Percentiles rank a stretch among this genome's conserved stretches.
Conservation (phyloP, 768 basidiomycete genomes). For the Amanita pseudoporphyria region DNA sequence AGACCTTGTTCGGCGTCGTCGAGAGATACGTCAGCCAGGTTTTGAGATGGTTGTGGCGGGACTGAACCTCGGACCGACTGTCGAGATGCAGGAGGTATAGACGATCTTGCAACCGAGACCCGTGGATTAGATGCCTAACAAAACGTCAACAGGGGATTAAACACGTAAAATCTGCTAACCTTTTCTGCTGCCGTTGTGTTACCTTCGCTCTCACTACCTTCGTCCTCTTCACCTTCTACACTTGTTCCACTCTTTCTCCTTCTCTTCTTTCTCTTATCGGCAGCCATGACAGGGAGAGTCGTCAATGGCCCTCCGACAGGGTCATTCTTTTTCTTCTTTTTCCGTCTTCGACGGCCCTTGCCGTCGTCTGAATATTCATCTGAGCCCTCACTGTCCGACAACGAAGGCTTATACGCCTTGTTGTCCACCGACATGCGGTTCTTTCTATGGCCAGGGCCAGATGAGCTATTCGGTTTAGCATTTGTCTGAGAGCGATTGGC, state of each 20-base stretch:
- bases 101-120: conserved; percentile 27
- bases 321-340: conserved; percentile 47
- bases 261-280: conserved; percentile 55
- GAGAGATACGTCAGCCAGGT: conserved; percentile 27
- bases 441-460: conserved; percentile 31
- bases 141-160: conserved; percentile 6
- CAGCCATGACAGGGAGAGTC: conserved; percentile 55
- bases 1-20: conserved; percentile 43
- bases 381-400: conserved; percentile 52
- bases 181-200: conserved; percentile 24
- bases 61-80: conserved; percentile 28
- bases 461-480: conserved; percentile 10
- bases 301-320: conserved; percentile 47
- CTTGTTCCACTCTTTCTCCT: conserved; percentile 35
- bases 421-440: conserved; percentile 68
- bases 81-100: conserved; percentile 28
- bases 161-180: conserved; percentile 14
- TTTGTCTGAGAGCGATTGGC: conserved; percentile 20
- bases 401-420: conserved; percentile 68
- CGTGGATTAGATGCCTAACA: conserved; percentile 18
- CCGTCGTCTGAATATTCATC: conserved; percentile 47
- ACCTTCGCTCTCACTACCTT: conserved; percentile 36
- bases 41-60: conserved; percentile 22
- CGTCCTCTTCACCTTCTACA: conserved; percentile 32
- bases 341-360: conserved; percentile 37